Evolutionary conservation across 2,329 filamentous ascomycete genomes (phyloP).

Genomic region (Aspergillus jensenii): DNA sequence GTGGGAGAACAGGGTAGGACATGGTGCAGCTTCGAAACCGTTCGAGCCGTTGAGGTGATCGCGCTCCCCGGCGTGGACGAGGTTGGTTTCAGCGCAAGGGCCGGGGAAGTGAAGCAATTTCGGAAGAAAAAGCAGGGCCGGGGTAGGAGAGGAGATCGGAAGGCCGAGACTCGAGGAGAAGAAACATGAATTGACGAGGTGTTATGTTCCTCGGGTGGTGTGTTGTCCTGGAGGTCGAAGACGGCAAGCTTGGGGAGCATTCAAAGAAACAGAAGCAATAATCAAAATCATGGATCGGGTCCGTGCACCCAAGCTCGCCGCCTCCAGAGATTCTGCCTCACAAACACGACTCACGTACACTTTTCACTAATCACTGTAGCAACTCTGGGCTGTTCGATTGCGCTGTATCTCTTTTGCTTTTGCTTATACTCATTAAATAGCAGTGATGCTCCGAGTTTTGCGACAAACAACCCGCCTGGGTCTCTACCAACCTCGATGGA

Average conservation of each 20-base stretch:
- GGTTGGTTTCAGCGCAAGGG: constrained; percentile 19
- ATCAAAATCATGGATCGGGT: neutral
- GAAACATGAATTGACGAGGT: constrained; percentile 21
- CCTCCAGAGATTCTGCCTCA: constrained; percentile 3
- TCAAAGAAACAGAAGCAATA: constrained; percentile 7
- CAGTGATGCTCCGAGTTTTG: constrained; percentile 34
- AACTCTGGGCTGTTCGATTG: neutral
- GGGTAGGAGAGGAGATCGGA: constrained; percentile 9
- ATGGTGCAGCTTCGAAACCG: constrained; percentile 30
- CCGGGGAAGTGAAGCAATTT: constrained; percentile 8
- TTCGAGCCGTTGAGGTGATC: constrained; percentile 13
- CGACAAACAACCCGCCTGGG: constrained; percentile 29
- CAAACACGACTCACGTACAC: neutral
- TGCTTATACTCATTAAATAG: neutral
- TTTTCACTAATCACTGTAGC: neutral
- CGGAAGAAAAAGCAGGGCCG: constrained; percentile 16
- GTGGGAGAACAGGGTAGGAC: constrained; percentile 41
- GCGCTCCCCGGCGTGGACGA: constrained; percentile 26
- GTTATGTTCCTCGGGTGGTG: constrained; percentile 10
- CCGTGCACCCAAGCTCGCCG: too few relatives aligned
- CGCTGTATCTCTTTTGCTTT: neutral
- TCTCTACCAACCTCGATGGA: constrained; percentile 37
- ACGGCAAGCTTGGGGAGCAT: constrained; percentile 10
- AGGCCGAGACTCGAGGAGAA: constrained; percentile 5
- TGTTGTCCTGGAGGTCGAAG: constrained; percentile 15